Conservation (phyloP, 1,284 basidiomycete genomes). For the Trametes hirsuta region DNA sequence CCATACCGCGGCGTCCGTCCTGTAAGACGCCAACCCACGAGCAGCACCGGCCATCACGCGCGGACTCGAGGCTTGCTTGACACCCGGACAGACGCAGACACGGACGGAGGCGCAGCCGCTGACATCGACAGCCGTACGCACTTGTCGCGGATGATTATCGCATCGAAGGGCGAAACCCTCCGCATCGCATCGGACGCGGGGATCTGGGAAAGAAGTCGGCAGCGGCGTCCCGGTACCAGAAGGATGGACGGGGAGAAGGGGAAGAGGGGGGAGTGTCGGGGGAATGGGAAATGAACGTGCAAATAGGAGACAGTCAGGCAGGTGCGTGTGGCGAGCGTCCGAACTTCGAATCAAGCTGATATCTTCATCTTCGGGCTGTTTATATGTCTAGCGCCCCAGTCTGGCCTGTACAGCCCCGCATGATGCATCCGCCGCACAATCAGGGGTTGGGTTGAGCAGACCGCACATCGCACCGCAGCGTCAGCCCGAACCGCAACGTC, state of each 20-base stretch:
- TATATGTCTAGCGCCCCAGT: slow-evolving; percentile 4
- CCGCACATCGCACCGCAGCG: not conserved
- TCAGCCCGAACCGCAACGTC: not conserved
- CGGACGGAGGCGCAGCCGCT: not conserved
- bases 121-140: not conserved
- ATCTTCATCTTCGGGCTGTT: not conserved
- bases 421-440: not conserved
- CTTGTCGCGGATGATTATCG: not conserved
- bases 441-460: not conserved
- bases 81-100: not conserved
- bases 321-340: not conserved
- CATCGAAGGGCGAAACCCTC: not conserved
- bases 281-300: not conserved
- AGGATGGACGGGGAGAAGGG: not conserved
- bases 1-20: no score
- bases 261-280: no score
- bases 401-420: slow-evolving; percentile 1
- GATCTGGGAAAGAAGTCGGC: not conserved
- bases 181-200: not conserved
- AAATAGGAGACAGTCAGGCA: not conserved
- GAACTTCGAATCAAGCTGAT: slow-evolving; percentile 7
- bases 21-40: no score
- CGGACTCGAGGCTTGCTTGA: no score
- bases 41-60: no score
- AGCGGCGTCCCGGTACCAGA: not conserved